phyloP scores from a whole-genome alignment of 805 yeast species.

The Phaffomyces opuntiae region DNA sequence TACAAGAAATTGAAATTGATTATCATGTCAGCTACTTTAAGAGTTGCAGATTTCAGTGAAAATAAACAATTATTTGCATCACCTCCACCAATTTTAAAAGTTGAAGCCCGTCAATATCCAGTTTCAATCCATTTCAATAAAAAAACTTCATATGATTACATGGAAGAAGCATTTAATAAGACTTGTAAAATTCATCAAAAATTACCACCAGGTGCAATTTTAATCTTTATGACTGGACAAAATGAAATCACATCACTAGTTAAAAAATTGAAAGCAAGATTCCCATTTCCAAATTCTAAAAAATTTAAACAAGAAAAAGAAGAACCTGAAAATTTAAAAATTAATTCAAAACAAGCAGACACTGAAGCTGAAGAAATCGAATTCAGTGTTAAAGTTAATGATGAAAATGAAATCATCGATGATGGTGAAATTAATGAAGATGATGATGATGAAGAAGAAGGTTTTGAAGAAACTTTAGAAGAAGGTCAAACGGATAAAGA shows the following conservation, averaged over 20 bases:
- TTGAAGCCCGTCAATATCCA: constrained; percentile 91
- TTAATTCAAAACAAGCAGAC: constrained; percentile 54
- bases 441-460: constrained; percentile 42
- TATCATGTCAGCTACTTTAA: constrained; percentile 94
- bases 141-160: constrained; percentile 68
- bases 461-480: constrained; percentile 62
- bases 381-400: constrained; percentile 42
- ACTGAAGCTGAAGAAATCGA: constrained; percentile 88
- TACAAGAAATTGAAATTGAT: constrained; percentile 68
- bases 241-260: constrained; percentile 81
- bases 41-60: constrained; percentile 90
- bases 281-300: constrained; percentile 42
- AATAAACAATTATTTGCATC: constrained; percentile 57
- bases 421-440: constrained; percentile 31
- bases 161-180: constrained; percentile 81
- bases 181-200: constrained; percentile 78
- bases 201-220: constrained; percentile 90
- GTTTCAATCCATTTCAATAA: constrained; percentile 87
- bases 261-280: constrained; percentile 57
- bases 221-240: constrained; percentile 90
- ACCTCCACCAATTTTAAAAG: constrained; percentile 83
- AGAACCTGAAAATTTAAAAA: constrained; percentile 37
- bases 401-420: constrained; percentile 28
- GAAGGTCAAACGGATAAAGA: constrained; percentile 65
- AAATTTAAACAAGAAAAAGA: constrained; percentile 22